Evolutionary conservation across 1,139 yeast genomes (phyloP), one percentile per base, ranked within the genome.

Genomic region (Geotrichum europaeum): DNA sequence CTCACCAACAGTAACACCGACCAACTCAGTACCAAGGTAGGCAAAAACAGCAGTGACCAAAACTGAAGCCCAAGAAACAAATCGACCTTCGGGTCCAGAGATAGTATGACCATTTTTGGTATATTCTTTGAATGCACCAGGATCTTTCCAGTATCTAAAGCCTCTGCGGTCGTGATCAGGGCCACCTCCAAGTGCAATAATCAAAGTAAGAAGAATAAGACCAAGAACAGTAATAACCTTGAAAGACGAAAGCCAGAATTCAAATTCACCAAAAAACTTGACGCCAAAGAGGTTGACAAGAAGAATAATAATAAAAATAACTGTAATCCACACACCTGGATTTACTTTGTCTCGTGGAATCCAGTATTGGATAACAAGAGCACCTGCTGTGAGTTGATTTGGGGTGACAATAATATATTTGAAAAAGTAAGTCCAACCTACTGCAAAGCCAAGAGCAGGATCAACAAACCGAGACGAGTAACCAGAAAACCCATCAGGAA

Each of bases 1-100:
- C 72, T 89, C 96, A 63, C 92, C 94, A 2, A 96, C 94, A 2
- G 77, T 68, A 62, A 89, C 84, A 64, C 88, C 85, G 43, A 89
- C 92, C 65, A 87, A 84, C 67, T 88, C 96, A 1, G 91, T 85
- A 0, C 96, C 96, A 61, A 85, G 81, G 68, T 85, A 88, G 0
- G 94, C 86, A 70, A 64, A 64, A 9, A 64, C 66, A 24, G 66
- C 65, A 22, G 63, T 61, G 61, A 86, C 90, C 67, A 86, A 78
- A 18, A 84, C 88, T 10, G 87, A 79, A 63, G 82, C 82, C 69
- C 85, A 86, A 0, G 89, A 75, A 52, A 86, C 87, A 69, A 87
- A 86, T 65, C 79, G 79, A 56, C 86, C 88, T 63, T 71, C 73
- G 15, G 76, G 64, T 4, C 76, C 77, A 5, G 69, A 64, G 52